Base-by-base conservation (phyloP, 345 rosid species). In the Cardamine chenopodiifolia region DNA sequence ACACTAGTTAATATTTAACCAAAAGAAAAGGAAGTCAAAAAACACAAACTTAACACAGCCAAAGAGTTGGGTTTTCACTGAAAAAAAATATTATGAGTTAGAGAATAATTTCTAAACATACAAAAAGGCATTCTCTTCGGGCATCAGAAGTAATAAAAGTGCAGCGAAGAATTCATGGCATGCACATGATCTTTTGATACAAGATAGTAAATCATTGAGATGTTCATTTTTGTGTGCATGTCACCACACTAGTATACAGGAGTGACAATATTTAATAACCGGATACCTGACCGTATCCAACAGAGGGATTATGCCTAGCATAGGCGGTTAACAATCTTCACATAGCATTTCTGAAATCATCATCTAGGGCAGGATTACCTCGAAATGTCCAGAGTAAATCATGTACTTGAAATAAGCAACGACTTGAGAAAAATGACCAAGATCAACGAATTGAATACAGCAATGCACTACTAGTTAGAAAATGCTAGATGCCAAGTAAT, bases 131-230 rank as follows among this genome's bases (percentile, higher is more conserved):
- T 95, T 92, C 83, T 95, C 99, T 85, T 95, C 98, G 0, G 99
- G 92, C 99, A 95, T 95, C 82, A 95, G 82, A 78, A 95, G 92
- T 52, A 95, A 88, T 52, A 95, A 88, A 55, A 95, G 83, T 49
- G 96, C 99, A 75, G 99, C 97, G 68, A 95, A 95, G 82, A 92
- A 80, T 95, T 95, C 99, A 95, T 95, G 57, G 99, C 99, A 97
- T 95, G 89, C 77, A 68, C 47, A 48, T 23, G 20, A 15, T 72
- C 45, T 49, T 7, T 71, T 47, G 42, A 49, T 31, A 65, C 60
- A 63, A 53, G 15, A 60, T 40, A 52, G 22, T 40, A 55, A 28
- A 20, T 66, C 26, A 59, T 26, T 29, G 19, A 53, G 57, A 76
- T 25, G 54, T 44, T 63, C 25, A 37, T 71, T 26, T 57, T 48